These are phyloP conservation scores for Platismatia glauca DNA, from an alignment of 495 filamentous ascomycete species.

Conservation along the genomic window DNA sequence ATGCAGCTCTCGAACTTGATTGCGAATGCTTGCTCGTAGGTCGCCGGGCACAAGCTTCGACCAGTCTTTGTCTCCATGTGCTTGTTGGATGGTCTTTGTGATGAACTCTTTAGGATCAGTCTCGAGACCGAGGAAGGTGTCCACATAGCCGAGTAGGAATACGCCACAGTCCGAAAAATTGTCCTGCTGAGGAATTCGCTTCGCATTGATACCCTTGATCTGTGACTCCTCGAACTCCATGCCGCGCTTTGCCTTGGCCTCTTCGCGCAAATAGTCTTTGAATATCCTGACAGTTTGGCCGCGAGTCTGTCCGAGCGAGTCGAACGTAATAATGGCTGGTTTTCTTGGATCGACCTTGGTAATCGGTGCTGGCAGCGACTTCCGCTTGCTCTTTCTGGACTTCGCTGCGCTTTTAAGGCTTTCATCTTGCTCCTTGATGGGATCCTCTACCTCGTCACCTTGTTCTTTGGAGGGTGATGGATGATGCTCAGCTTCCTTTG, in stretches of 20 bases:
- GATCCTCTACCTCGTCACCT: not conserved
- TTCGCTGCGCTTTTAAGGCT: not conserved
- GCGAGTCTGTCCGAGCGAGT: conserved; percentile 64
- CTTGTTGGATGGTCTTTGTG: conserved; percentile 39
- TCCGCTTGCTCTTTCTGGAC: conserved; percentile 30
- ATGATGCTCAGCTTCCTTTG: not conserved
- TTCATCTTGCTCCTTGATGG: not conserved
- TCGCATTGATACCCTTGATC: conserved; percentile 58
- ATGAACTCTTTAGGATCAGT: conserved; percentile 55
- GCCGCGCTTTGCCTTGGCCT: conserved; percentile 59
- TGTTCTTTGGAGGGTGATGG: not conserved
- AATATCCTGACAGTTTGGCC: conserved; percentile 52
- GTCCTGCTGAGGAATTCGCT: conserved; percentile 63
- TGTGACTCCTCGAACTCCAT: conserved; percentile 44
- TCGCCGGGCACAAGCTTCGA: conserved; percentile 41
- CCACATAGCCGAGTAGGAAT: conserved; percentile 72
- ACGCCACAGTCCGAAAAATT: conserved; percentile 88
- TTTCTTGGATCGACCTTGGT: conserved; percentile 29
- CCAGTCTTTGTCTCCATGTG: conserved; percentile 48
- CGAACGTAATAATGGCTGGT: conserved; percentile 76
- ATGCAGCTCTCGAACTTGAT: conserved; percentile 43
- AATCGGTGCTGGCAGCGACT: conserved; percentile 24
- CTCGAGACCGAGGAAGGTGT: conserved; percentile 55
- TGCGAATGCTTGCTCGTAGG: conserved; percentile 45
- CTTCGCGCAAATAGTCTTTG: conserved; percentile 66